Percentiles rank a stretch among this genome's conserved stretches.
Evolutionary conservation across 352 stramenopile species (phyloP).

Genomic region (Pythium phragmiticola): DNA sequence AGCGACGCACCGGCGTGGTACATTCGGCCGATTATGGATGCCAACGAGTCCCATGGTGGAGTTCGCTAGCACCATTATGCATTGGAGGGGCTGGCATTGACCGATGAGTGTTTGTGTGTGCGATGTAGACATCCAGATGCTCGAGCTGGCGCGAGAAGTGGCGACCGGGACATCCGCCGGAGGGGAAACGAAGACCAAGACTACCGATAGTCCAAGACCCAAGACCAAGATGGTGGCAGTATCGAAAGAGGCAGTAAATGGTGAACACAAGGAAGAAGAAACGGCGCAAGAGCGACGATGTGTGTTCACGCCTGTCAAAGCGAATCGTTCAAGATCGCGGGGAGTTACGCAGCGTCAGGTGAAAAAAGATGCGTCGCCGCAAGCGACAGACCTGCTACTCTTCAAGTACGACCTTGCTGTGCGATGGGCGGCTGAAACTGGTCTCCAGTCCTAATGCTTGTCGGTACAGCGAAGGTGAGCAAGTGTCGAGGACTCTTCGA

Average conservation of each 20-base stretch:
- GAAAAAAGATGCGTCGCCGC: slow-evolving; percentile 5
- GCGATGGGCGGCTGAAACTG: not conserved
- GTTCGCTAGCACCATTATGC: not conserved
- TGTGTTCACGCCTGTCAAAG: slow-evolving; percentile 60
- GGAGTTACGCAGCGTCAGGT: not conserved
- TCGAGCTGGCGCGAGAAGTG: slow-evolving; percentile 41
- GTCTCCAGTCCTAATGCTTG: not conserved
- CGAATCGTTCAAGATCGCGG: slow-evolving; percentile 24
- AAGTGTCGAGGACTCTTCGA: not conserved
- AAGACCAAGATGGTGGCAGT: not conserved
- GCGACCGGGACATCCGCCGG: slow-evolving; percentile 11
- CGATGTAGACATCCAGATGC: slow-evolving; percentile 48
- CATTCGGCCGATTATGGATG: slow-evolving; percentile 43
- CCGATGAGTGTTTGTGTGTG: not conserved
- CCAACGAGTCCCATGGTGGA: slow-evolving; percentile 38
- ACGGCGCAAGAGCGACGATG: slow-evolving; percentile 28
- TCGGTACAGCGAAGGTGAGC: slow-evolving; percentile 8
- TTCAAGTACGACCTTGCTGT: slow-evolving; percentile 36
- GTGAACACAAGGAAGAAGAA: not conserved
- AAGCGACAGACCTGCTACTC: slow-evolving; percentile 26
- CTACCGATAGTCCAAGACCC: not conserved
- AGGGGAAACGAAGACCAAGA: not conserved
- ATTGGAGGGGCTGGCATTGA: not conserved
- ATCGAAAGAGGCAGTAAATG: not conserved
- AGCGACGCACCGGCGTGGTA: slow-evolving; percentile 43